Conservation (phyloP, 768 basidiomycete genomes). For the Pleurotus giganteus region DNA sequence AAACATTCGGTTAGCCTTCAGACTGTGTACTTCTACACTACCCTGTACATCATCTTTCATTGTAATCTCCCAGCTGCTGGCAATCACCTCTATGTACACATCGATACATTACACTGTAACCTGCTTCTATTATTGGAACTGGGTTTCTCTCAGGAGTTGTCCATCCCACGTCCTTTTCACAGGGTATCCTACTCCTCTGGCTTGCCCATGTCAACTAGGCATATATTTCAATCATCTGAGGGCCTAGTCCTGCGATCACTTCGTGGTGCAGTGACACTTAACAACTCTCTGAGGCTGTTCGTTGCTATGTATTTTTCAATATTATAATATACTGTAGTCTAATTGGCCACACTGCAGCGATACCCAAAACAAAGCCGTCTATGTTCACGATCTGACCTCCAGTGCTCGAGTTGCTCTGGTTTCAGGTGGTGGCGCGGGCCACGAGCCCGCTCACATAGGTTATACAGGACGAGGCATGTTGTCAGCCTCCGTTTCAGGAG, state of each 20-base stretch:
- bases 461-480: conserved; percentile 61
- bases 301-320: conserved; percentile 14
- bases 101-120: too few species aligned
- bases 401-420: conserved; percentile 36
- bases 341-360: conserved; percentile 27
- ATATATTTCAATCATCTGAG: conserved; percentile 38
- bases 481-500: conserved; percentile 54
- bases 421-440: conserved; percentile 53
- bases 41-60: not conserved
- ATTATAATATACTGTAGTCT: not conserved
- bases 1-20: conserved; percentile 76
- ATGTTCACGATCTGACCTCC: conserved; percentile 20
- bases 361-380: conserved; percentile 33
- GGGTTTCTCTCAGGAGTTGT: conserved; percentile 14
- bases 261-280: conserved; percentile 38
- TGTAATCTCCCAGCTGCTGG: too few species aligned
- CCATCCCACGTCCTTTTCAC: too few species aligned
- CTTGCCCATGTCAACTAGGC: conserved; percentile 41
- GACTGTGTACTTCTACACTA: conserved; percentile 4
- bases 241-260: conserved; percentile 43
- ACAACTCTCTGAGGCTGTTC: conserved; percentile 37
- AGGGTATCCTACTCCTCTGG: too few species aligned
- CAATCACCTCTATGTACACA: too few species aligned
- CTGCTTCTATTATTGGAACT: too few species aligned
- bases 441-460: conserved; percentile 58